These are phyloP conservation scores for Jaltomata sinuosa DNA, from an alignment of 257 asterid species.

Conservation along the genomic window DNA sequence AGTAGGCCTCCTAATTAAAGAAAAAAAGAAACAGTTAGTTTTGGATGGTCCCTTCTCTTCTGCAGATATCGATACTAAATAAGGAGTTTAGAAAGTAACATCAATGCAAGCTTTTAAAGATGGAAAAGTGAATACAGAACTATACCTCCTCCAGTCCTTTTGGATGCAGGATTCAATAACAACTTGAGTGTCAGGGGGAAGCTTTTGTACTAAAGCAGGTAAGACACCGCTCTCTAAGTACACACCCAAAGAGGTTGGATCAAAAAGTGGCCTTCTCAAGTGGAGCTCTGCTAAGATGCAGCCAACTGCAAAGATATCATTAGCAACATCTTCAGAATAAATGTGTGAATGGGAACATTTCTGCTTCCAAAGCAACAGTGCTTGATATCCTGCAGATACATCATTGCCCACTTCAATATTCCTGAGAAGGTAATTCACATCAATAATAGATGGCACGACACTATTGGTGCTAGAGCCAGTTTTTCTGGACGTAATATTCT, in stretches of 20 bases:
- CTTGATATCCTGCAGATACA: constrained; percentile 62
- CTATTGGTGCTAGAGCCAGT: constrained; percentile 9
- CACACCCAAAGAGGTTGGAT: constrained; percentile 37
- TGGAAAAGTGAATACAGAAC: constrained; percentile 5
- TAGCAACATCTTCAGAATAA: constrained; percentile 44
- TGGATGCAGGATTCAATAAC: constrained; percentile 77
- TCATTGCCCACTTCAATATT: constrained; percentile 59
- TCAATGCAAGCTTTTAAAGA: background rate
- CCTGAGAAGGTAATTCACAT: constrained; percentile 51
- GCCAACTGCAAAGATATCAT: constrained; percentile 84
- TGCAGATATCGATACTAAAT: background rate
- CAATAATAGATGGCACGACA: constrained; percentile 27
- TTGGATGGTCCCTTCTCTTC: background rate
- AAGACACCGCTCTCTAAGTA: constrained; percentile 57
- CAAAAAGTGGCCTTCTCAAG: constrained; percentile 74
- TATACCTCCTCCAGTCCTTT: constrained; percentile 76
- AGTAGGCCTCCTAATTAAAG: constrained; percentile 77
- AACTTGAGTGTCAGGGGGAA: constrained; percentile 54
- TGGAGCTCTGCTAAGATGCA: constrained; percentile 91
- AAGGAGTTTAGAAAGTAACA: background rate
- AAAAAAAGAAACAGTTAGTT: constrained; percentile 9
- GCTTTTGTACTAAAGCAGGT: constrained; percentile 59
- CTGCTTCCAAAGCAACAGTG: constrained; percentile 66
- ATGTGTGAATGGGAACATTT: constrained; percentile 23
- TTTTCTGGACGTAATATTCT: constrained; percentile 17